phyloP scores from a whole-genome alignment of 73 alveolate species.

The Urostyla sp. region DNA sequence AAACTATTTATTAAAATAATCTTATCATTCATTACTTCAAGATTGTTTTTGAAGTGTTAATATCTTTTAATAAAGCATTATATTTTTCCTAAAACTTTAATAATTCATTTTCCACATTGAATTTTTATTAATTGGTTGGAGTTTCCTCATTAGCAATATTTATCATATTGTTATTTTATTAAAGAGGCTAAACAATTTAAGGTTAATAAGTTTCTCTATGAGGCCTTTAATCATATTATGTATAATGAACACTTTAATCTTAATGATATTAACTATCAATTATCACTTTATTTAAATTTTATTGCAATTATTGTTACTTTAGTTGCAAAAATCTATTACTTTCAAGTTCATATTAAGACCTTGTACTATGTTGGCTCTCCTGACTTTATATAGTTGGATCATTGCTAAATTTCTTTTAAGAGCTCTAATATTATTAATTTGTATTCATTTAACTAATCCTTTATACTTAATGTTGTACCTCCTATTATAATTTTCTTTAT shows the following conservation, averaged over 20 bases:
- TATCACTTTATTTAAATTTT: no score
- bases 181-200: background rate
- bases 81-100: background rate
- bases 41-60: conserved; percentile 3
- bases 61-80: conserved; percentile 35
- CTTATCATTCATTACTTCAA: background rate
- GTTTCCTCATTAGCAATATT: background rate
- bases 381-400: background rate
- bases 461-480: background rate
- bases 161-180: no score
- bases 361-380: background rate
- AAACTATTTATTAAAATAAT: background rate
- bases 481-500: conserved; percentile 4
- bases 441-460: background rate
- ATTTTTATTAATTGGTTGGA: background rate
- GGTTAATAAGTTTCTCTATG: no score
- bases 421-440: background rate
- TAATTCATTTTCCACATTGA: conserved; percentile 3
- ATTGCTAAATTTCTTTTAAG: background rate
- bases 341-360: background rate
- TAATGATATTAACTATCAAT: no score
- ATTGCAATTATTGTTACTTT: no score
- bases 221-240: background rate
- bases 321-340: background rate
- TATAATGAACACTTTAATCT: background rate